These are phyloP conservation scores for Ramaria sp. DNA, from an alignment of 768 basidiomycete genomes.

Conservation along the genomic window DNA sequence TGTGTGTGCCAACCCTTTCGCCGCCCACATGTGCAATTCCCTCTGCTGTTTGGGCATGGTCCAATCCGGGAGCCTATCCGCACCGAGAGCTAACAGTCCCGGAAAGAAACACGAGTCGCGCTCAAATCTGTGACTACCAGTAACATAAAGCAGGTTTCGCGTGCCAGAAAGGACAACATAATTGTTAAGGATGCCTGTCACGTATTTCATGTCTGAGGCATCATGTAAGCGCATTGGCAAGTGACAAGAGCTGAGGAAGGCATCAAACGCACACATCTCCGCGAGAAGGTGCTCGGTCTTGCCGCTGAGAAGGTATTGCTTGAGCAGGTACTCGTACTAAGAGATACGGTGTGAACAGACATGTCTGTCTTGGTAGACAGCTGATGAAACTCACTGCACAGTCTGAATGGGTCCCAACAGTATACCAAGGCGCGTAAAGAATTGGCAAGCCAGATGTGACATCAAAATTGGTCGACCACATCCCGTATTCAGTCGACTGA, in stretches of 20 bases:
- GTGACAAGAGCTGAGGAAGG: not conserved
- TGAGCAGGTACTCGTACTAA: slow-evolving; percentile 13
- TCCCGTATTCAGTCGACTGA: slow-evolving; percentile 39
- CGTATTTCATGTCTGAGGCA: slow-evolving; percentile 46
- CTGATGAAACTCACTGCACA: slow-evolving; percentile 29
- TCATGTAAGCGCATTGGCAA: too few relatives aligned
- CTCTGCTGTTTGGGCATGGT: not conserved
- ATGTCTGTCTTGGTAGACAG: not conserved
- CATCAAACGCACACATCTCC: slow-evolving; percentile 15
- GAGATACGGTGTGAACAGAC: not conserved
- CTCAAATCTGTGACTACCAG: slow-evolving; percentile 14
- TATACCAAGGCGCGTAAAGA: slow-evolving; percentile 20
- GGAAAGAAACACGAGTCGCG: slow-evolving; percentile 20
- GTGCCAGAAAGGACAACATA: slow-evolving; percentile 16
- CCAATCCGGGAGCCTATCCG: not conserved
- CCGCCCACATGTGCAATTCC: slow-evolving; percentile 16
- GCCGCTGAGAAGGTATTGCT: slow-evolving; percentile 15
- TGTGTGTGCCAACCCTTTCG: slow-evolving; percentile 18
- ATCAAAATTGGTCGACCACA: slow-evolving; percentile 56
- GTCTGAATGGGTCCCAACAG: slow-evolving; percentile 59
- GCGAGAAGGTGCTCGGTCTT: slow-evolving; percentile 14
- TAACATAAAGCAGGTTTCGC: slow-evolving; percentile 16
- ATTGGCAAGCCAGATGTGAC: slow-evolving; percentile 33
- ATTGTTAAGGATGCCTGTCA: slow-evolving; percentile 36
- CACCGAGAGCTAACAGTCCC: slow-evolving; percentile 18